Base-by-base conservation (phyloP, 2,329 filamentous ascomycete species). In the Pseudopyricularia cyperi region DNA sequence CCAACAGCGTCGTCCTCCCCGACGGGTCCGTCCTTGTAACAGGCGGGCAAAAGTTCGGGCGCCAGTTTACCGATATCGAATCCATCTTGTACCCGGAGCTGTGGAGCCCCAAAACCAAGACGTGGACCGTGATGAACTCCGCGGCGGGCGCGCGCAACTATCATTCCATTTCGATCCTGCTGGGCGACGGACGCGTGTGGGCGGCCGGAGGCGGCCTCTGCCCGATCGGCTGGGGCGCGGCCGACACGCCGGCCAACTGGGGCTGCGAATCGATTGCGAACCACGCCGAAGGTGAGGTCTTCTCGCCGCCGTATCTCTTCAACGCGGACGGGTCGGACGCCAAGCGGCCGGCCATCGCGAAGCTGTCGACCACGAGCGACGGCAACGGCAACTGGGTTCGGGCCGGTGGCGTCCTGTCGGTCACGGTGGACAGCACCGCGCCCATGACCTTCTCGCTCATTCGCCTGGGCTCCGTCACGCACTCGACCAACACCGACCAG, bases 281-380 rank as follows among this genome's bases (percentile, higher is more conserved):
- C 55, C 69, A 68, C 35, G 7, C 37, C 17, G 74, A 80, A 54
- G 75, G 62, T 6, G 70, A 81, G 60, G 72, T 82, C 52, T 81
- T 73, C 60, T 68, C 66, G 4, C 78, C 78, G 0, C 71, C 73
- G 0, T 81, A 81, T 55, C 71, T 81, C 0, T 72, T 77, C 55
- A 71, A 70, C 32, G 37, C 58, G 3, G 64, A 73, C 44, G 75
- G 75, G 12, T 11, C 58, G 8, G 55, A 52, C 0, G 68, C 70
- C 3, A 55, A 61, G 0, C 68, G 74, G 0, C 75, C 76, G 1
- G 56, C 59, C 4, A 75, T 79, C 51, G 59, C 55, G 4, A 60
- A 55, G 3, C 60, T 69, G 2, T 53, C 60, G 1, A 53, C 59
- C 0, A 61, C 55, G 4, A 61, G 66, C 15, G 60, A 52, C 35